phyloP scores from a whole-genome alignment of 202 grass and related monocot species.

The Zizania palustris region DNA sequence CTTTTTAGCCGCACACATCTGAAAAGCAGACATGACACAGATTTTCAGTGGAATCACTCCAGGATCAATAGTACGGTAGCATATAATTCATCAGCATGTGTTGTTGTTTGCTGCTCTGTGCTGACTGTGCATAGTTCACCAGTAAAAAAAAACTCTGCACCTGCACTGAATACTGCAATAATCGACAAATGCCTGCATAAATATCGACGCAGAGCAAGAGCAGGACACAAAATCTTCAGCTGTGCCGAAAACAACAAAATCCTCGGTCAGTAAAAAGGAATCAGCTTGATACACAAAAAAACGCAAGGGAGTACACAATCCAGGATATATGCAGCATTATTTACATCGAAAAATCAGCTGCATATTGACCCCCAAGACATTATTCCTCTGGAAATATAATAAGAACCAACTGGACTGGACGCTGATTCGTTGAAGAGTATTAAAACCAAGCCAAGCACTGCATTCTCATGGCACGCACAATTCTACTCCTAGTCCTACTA shows the following conservation, averaged over 20 bases:
- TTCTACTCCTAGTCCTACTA: no score
- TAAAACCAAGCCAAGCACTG: constrained; percentile 30
- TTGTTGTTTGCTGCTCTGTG: constrained; percentile 11
- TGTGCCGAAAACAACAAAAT: constrained; percentile 27
- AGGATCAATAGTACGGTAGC: not conserved
- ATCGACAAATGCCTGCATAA: constrained; percentile 1
- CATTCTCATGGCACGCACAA: constrained; percentile 48
- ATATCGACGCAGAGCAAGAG: constrained; percentile 6
- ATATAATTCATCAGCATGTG: constrained; percentile 6
- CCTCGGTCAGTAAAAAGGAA: not conserved
- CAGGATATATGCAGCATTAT: constrained; percentile 19
- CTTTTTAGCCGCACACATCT: not conserved
- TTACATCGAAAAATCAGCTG: not conserved
- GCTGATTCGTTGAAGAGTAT: not conserved
- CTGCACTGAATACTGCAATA: constrained; percentile 1
- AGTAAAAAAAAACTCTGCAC: constrained; percentile 13
- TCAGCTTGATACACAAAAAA: constrained; percentile 8
- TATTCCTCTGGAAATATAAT: constrained; percentile 31
- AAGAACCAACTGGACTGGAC: constrained; percentile 1
- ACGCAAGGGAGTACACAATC: constrained; percentile 11
- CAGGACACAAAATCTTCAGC: constrained; percentile 12
- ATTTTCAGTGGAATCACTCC: constrained; percentile 5
- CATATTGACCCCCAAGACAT: constrained; percentile 2
- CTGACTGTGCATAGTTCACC: not conserved
- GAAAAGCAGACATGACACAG: not conserved